Evolutionary conservation across 106 monocot species (phyloP).

Genomic region (Acorus calamus): DNA sequence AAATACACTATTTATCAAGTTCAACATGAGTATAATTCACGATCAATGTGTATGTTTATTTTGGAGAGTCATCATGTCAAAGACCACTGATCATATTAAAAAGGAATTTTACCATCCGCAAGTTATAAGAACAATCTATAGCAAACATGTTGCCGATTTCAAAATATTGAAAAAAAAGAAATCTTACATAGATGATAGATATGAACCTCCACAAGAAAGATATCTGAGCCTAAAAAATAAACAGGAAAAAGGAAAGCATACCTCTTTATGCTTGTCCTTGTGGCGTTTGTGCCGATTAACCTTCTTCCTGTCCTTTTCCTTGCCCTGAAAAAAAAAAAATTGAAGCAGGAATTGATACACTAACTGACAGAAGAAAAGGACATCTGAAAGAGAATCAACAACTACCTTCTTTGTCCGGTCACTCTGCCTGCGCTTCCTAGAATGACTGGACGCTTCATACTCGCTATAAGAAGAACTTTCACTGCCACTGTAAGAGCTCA

Average conservation of each 20-base stretch:
- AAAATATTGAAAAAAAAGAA: neutral
- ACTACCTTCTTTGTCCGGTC: conserved; percentile 49
- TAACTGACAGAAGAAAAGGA: neutral
- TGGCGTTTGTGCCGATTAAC: conserved; percentile 25
- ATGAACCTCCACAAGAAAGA: no score
- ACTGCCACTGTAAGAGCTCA: conserved; percentile 9
- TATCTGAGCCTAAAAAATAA: neutral
- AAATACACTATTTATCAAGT: no score
- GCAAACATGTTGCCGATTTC: no score
- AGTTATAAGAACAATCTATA: no score
- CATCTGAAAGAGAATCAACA: neutral
- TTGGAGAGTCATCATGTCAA: no score
- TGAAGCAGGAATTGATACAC: neutral
- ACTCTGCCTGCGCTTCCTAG: conserved; percentile 32
- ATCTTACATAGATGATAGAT: neutral
- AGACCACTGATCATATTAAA: no score
- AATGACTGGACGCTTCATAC: conserved; percentile 20
- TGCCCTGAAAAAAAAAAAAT: conserved; percentile 19
- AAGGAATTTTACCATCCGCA: no score
- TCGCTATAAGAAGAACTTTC: conserved; percentile 45
- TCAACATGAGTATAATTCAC: no score
- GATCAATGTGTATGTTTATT: no score
- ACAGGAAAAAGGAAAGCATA: conserved; percentile 9
- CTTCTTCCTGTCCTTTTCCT: conserved; percentile 37
- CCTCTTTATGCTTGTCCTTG: conserved; percentile 49